Base-by-base conservation (phyloP, 139 green algal genomes). In the Eudorina sp. region DNA sequence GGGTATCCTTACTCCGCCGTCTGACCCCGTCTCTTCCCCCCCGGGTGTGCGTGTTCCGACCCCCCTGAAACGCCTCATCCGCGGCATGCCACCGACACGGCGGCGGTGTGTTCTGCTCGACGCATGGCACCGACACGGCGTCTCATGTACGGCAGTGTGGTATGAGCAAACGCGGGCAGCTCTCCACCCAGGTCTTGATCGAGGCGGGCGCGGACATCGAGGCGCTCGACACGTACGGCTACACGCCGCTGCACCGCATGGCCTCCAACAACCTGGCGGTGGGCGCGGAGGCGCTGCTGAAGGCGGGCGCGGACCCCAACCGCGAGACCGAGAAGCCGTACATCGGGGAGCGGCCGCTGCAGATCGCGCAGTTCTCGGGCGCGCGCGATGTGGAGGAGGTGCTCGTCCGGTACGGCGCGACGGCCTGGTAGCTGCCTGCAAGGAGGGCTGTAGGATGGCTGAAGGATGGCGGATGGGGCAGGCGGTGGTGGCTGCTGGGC, bases 181-280 rank as follows among this genome's bases (percentile, higher is more conserved):
- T 68, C 31, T 45, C 46, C 48, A 83, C 74, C 8, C 46, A 68
- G 51, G n/a, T 83, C 25, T 66, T 93, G 11, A 84, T 92, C 53
- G 68, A 60, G 6, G 53, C 51, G 19, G 90, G 90, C 40, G 90
- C 83, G 0, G 88, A 93, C 46, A 48, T 91, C 13, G 83, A 89
- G 41, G 88, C 88, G 19, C 6, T 89, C 34, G 90, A 93, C 79
- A 92, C 90, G 27, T 93, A 93, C 41, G 90, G 90, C 43, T 93
- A 90, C 86, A 90, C 76, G 0, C 90, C 90, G 21, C 83, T 93
- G 38, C 74, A 91, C 70, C 68, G 90, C 9, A 90, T 92, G 90
- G 90, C 90, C n/a, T 89, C 76, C 41, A 93, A 93, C 88, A 93
- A 93, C 53, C 73, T 93, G 16, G 55, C 83, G 0, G 45, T 85